phyloP scores from a whole-genome alignment of 169 alveolate species.

The Eimeria tenella region DNA sequence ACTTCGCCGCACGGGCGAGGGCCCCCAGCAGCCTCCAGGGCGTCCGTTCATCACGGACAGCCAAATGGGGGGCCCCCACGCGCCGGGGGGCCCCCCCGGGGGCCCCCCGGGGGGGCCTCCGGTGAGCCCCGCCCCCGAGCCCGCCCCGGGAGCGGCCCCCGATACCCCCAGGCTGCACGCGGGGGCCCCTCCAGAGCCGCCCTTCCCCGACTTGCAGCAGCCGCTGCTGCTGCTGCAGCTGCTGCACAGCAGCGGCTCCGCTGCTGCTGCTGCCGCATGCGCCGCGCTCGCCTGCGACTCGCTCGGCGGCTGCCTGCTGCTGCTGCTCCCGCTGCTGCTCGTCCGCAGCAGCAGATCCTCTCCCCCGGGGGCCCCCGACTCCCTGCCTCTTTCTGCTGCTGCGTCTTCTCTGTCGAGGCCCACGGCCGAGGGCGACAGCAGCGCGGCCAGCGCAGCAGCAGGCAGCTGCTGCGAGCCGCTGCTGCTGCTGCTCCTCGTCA shows the following conservation, averaged over 20 bases:
- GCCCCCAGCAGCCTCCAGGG: not conserved
- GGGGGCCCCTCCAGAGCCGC: not conserved
- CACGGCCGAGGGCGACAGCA: not conserved
- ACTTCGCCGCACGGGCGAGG: not conserved
- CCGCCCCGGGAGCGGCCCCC: not conserved
- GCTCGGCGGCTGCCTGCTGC: not conserved
- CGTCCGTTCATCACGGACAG: not conserved
- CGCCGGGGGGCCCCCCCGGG: not conserved
- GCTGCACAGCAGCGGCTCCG: not conserved
- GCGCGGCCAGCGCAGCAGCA: not conserved
- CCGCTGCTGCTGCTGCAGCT: slow-evolving; percentile 33
- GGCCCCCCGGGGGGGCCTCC: no score
- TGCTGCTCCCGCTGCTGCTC: slow-evolving; percentile 43
- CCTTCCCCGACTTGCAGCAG: not conserved
- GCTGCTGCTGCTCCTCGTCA: slow-evolving; percentile 26
- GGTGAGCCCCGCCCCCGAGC: no score
- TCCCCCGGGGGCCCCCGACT: not conserved
- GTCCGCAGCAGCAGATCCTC: slow-evolving; percentile 9
- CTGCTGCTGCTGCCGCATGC: not conserved
- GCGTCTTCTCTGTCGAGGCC: not conserved
- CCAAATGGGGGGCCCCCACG: not conserved
- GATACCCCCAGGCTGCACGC: not conserved
- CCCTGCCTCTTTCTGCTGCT: slow-evolving; percentile 16
- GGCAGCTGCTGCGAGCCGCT: slow-evolving; percentile 28
- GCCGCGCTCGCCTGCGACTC: not conserved